Percentiles rank a stretch among this genome's conserved stretches.
phyloP scores from a whole-genome alignment of 495 filamentous ascomycete species.

The Staphylotrichum tortipilum region DNA sequence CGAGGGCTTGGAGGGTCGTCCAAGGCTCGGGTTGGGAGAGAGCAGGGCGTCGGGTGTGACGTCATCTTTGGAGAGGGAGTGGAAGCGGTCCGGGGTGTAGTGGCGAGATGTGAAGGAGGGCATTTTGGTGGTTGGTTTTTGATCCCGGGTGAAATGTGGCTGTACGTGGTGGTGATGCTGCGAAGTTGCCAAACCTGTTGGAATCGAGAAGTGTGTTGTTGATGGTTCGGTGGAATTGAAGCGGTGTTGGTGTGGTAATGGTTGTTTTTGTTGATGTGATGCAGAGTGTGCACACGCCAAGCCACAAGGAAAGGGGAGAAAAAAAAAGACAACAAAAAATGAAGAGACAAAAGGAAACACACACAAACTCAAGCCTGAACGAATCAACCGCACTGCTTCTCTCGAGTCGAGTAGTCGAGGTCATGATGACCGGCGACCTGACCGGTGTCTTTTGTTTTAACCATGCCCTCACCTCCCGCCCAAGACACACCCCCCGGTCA shows the following conservation, averaged over 20 bases:
- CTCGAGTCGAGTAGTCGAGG: conserved; percentile 5
- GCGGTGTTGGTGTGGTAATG: too few species aligned
- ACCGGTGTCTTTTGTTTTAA: conserved; percentile 9
- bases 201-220: too few species aligned
- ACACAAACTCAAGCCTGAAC: neutral
- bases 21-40: neutral
- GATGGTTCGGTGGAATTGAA: too few species aligned
- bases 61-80: neutral
- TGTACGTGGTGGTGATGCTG: too few species aligned
- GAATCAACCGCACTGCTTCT: conserved; percentile 2
- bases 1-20: neutral
- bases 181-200: too few species aligned
- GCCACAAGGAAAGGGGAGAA: too few species aligned
- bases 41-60: conserved; percentile 3
- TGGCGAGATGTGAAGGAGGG: conserved; percentile 6
- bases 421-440: conserved; percentile 8
- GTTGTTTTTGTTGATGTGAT: too few species aligned
- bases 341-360: neutral
- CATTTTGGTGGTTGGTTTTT: conserved; percentile 3
- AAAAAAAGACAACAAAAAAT: too few species aligned
- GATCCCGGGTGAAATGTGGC: neutral
- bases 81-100: conserved; percentile 3
- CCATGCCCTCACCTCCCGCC: too few species aligned
- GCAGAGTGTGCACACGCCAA: too few species aligned
- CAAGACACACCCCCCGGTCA: conserved; percentile 9